Percentiles rank a stretch among this genome's conserved stretches.
Evolutionary conservation across 1,284 basidiomycete genomes (phyloP).

Genomic region (Trichosporon coremiiforme): DNA sequence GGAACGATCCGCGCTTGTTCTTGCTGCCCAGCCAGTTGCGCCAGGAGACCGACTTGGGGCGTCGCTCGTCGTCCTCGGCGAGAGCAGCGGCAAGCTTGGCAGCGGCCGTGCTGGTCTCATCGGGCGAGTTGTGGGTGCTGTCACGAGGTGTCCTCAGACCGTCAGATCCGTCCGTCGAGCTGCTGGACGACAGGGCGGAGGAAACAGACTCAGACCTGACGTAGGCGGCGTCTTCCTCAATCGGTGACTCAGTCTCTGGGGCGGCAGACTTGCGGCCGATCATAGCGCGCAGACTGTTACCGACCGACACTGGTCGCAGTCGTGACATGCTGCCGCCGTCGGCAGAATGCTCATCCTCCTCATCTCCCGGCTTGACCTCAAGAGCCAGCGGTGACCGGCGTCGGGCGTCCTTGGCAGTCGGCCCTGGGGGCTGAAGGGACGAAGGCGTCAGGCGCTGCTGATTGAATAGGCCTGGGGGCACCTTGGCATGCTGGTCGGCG

Average conservation of each 20-base stretch:
- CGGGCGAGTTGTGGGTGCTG: slow-evolving; percentile 16
- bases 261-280: slow-evolving; percentile 26
- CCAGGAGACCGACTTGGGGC: slow-evolving; percentile 26
- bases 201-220: slow-evolving; percentile 38
- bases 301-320: background rate
- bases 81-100: slow-evolving; percentile 27
- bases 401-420: slow-evolving; percentile 17
- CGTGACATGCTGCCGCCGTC: background rate
- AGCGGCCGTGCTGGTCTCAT: slow-evolving; percentile 20
- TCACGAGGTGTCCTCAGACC: slow-evolving; percentile 44
- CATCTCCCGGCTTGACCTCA: slow-evolving; percentile 26
- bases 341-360: slow-evolving; percentile 8
- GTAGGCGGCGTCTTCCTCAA: slow-evolving; percentile 13
- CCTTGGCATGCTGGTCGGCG: slow-evolving; percentile 18
- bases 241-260: slow-evolving; percentile 21
- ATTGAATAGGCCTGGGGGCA: slow-evolving; percentile 6
- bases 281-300: slow-evolving; percentile 17
- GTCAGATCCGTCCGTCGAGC: slow-evolving; percentile 37
- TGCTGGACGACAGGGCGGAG: slow-evolving; percentile 39
- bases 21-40: slow-evolving; percentile 29
- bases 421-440: slow-evolving; percentile 22
- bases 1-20: slow-evolving; percentile 27
- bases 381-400: slow-evolving; percentile 37
- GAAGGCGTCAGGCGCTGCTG: background rate
- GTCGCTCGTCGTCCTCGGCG: slow-evolving; percentile 19